These are phyloP conservation scores for Citrus mangshanensis DNA, from an alignment of 345 rosid genomes.

Conservation along the genomic window DNA sequence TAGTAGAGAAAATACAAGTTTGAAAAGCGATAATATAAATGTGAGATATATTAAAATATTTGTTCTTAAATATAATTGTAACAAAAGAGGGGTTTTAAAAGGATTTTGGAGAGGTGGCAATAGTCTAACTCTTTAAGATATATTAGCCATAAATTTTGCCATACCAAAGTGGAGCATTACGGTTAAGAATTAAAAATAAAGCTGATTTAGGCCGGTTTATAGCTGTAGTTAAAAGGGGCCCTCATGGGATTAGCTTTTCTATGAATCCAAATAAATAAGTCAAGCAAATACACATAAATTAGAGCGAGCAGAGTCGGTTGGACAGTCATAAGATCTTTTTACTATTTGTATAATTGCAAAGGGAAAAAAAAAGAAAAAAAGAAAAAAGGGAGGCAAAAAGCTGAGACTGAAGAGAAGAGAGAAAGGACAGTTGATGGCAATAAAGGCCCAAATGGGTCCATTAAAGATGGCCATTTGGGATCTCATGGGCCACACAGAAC, in stretches of 20 bases:
- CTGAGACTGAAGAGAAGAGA: background rate
- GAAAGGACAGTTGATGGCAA: conserved; percentile 23
- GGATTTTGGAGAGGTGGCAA: too few relatives aligned
- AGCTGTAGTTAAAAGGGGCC: conserved; percentile 11
- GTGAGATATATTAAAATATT: too few relatives aligned
- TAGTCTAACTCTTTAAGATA: background rate
- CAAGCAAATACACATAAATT: background rate
- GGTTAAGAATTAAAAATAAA: background rate
- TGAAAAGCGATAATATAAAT: too few relatives aligned
- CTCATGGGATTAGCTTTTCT: background rate
- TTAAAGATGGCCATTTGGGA: conserved; percentile 11
- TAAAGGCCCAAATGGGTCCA: conserved; percentile 31
- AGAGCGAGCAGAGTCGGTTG: background rate
- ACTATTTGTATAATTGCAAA: background rate
- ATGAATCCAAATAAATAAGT: background rate
- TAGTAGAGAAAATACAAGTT: too few relatives aligned
- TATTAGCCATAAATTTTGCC: background rate
- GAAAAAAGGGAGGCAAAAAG: background rate
- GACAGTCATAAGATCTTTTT: background rate
- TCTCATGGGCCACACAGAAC: conserved; percentile 20
- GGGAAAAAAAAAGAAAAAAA: background rate
- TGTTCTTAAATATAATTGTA: too few relatives aligned
- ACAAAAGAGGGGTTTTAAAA: too few relatives aligned
- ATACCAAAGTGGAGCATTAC: background rate
- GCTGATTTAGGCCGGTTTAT: background rate